Conservation (phyloP, 2,329 filamentous ascomycete genomes). For the Fulvia fulva region DNA sequence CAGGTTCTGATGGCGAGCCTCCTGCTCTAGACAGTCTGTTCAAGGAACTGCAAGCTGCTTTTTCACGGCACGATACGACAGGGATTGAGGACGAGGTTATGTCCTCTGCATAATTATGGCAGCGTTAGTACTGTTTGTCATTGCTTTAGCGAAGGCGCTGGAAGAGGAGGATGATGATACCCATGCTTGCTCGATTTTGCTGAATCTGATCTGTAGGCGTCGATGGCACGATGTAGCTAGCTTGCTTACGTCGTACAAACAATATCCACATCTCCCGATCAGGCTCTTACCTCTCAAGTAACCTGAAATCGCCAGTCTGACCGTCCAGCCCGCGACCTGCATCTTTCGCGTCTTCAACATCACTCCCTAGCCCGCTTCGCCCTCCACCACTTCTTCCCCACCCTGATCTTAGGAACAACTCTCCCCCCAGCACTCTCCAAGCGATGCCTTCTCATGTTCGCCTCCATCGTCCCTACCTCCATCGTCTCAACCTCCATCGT, state of each 20-base stretch:
- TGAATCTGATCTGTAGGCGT: background rate
- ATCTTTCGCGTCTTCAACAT: no score
- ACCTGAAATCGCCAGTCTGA: no score
- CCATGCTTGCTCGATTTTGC: background rate
- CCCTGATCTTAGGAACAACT: no score
- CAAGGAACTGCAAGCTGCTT: conserved; percentile 13
- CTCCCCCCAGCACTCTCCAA: no score
- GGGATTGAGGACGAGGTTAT: conserved; percentile 13
- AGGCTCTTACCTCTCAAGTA: no score
- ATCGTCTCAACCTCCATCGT: no score
- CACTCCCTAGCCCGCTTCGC: no score
- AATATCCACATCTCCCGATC: background rate
- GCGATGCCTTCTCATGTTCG: no score
- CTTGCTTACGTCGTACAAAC: background rate
- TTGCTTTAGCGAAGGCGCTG: conserved; percentile 7
- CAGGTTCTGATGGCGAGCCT: conserved; percentile 5
- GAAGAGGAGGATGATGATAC: conserved; percentile 1
- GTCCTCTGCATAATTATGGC: conserved; percentile 1
- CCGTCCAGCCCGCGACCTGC: no score
- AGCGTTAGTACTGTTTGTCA: background rate
- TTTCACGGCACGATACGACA: background rate
- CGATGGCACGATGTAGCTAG: background rate
- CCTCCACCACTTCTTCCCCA: no score
- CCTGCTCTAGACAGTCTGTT: conserved; percentile 2
- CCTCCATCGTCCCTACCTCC: no score